Conservation (phyloP, 805 yeast species). For the Hanseniaspora mollemarum region DNA sequence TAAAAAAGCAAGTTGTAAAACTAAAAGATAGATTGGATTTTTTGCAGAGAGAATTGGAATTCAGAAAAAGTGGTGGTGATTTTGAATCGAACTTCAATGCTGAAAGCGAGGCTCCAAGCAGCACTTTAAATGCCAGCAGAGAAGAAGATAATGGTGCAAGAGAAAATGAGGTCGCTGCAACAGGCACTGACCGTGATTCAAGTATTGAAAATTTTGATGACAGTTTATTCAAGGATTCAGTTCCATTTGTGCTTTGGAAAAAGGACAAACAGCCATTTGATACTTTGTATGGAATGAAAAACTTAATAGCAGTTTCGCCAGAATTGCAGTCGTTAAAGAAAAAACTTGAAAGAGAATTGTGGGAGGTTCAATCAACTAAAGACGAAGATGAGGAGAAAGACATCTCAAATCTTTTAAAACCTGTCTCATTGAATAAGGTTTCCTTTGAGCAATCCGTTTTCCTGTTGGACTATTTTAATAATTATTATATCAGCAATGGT, state of each 20-base stretch:
- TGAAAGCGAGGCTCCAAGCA: no score
- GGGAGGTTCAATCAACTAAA: not conserved
- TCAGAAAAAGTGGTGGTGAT: slow-evolving; percentile 7
- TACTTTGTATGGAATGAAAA: not conserved
- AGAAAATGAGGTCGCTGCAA: not conserved
- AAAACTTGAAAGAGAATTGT: not conserved
- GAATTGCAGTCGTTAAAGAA: not conserved
- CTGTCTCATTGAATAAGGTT: not conserved
- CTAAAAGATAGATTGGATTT: slow-evolving; percentile 24
- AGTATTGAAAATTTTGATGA: slow-evolving; percentile 12
- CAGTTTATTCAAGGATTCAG: slow-evolving; percentile 1
- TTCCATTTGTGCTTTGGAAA: slow-evolving; percentile 5
- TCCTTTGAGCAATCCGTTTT: slow-evolving; percentile 2
- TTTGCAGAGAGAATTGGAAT: slow-evolving; percentile 27
- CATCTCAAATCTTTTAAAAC: not conserved
- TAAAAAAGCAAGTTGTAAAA: slow-evolving; percentile 25
- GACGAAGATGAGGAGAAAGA: not conserved
- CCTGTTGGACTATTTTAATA: slow-evolving; percentile 2
- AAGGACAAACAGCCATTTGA: not conserved
- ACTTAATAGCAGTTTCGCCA: not conserved
- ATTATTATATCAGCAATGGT: not conserved
- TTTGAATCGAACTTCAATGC: no score
- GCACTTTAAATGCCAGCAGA: no score
- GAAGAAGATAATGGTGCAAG: no score
- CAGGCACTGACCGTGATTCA: not conserved